Percentiles rank a stretch among this genome's conserved stretches.
phyloP scores from a whole-genome alignment of 1,284 basidiomycete genomes.

The Athelia psychrophila region DNA sequence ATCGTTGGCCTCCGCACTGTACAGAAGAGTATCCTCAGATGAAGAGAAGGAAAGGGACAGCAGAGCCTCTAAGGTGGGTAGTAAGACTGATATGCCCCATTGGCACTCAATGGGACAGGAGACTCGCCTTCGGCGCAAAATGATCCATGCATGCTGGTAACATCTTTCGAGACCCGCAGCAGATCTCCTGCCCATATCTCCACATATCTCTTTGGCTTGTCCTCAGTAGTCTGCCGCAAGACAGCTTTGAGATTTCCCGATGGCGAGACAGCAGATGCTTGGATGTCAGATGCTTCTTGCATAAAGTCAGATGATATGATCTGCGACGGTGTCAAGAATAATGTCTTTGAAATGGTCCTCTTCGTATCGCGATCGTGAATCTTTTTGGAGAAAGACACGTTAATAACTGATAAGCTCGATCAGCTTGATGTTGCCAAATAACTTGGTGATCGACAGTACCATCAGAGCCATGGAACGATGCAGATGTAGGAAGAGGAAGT shows the following conservation, averaged over 20 bases:
- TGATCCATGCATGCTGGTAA: slow-evolving; percentile 54
- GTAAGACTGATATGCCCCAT: neutral
- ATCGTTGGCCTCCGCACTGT: slow-evolving; percentile 52
- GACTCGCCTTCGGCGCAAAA: slow-evolving; percentile 65
- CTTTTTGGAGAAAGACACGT: slow-evolving; percentile 39
- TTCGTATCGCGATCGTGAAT: slow-evolving; percentile 51
- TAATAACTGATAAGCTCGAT: slow-evolving; percentile 30
- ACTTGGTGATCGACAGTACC: slow-evolving; percentile 13
- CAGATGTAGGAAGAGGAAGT: slow-evolving; percentile 36
- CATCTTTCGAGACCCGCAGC: slow-evolving; percentile 46
- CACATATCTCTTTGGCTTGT: slow-evolving; percentile 48
- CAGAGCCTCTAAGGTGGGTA: slow-evolving; percentile 52
- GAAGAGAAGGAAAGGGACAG: slow-evolving; percentile 49
- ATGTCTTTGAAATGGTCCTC: slow-evolving; percentile 39
- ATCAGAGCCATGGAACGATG: slow-evolving; percentile 27
- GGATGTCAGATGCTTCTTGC: slow-evolving; percentile 41
- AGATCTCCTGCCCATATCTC: slow-evolving; percentile 55
- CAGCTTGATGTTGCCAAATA: slow-evolving; percentile 3
- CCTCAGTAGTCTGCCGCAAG: slow-evolving; percentile 38
- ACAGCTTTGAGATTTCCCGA: slow-evolving; percentile 43
- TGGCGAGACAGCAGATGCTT: slow-evolving; percentile 41
- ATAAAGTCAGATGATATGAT: slow-evolving; percentile 21
- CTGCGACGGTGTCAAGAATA: slow-evolving; percentile 27
- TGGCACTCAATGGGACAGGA: neutral
- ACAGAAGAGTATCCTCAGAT: slow-evolving; percentile 49